A percentile compares a stretch with the other conserved stretches of the same genome.
Evolutionary conservation across 805 yeast species (phyloP).

Genomic region (Metschnikowia koreensis): DNA sequence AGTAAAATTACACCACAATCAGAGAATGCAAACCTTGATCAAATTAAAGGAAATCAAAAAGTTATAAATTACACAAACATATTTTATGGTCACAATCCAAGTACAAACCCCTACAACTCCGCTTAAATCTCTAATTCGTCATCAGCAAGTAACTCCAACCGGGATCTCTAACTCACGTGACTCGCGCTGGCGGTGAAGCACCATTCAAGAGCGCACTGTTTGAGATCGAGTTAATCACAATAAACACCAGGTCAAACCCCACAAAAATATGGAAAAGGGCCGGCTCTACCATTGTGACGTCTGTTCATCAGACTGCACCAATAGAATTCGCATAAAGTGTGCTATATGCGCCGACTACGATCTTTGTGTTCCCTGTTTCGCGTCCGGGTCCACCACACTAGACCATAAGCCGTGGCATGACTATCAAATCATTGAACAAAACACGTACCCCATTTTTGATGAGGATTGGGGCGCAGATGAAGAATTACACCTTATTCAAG

Average conservation of each 20-base stretch:
- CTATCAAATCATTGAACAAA: conserved; percentile 88
- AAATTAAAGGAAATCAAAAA: too few species aligned
- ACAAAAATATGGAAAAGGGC: conserved; percentile 36
- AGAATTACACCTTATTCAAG: conserved; percentile 83
- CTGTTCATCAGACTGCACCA: conserved; percentile 94
- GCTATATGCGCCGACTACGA: conserved; percentile 93
- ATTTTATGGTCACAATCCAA: too few species aligned
- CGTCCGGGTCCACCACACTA: conserved; percentile 75
- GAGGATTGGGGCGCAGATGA: conserved; percentile 99
- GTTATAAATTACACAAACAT: too few species aligned
- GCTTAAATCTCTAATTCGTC: too few species aligned
- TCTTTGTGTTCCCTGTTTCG: conserved; percentile 96
- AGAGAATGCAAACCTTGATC: too few species aligned
- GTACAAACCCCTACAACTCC: too few species aligned
- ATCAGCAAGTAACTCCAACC: too few species aligned
- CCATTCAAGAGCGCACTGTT: too few species aligned
- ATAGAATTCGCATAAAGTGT: conserved; percentile 85
- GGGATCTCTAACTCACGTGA: too few species aligned
- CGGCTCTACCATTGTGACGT: conserved; percentile 83
- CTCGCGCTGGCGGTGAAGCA: too few species aligned
- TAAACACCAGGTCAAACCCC: not conserved
- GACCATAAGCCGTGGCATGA: conserved; percentile 94
- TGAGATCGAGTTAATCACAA: not conserved
- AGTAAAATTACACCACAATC: too few species aligned
- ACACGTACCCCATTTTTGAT: conserved; percentile 88